Percentiles rank a stretch among this genome's conserved stretches.
Conservation (phyloP, 129 eudicot species). For the Centella asiatica region DNA sequence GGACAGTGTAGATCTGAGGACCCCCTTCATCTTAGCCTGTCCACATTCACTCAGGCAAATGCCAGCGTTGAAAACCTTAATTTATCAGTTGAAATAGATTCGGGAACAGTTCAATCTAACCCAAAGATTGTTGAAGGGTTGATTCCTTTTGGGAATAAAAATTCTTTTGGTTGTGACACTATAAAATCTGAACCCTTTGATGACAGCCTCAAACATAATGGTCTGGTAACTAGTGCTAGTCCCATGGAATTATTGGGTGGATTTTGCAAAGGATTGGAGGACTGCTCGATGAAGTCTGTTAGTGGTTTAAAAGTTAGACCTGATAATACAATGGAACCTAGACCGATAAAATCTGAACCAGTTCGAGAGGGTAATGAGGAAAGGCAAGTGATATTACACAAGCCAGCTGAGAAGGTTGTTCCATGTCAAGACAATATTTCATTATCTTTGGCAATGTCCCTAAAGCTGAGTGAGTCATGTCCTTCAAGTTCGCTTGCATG, state of each 20-base stretch:
- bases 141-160: not conserved
- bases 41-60: slow-evolving; percentile 13
- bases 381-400: not conserved
- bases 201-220: slow-evolving; percentile 17
- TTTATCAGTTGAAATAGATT: slow-evolving; percentile 5
- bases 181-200: slow-evolving; percentile 38
- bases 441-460: slow-evolving; percentile 15
- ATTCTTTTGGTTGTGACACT: slow-evolving; percentile 8
- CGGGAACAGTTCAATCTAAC: slow-evolving; percentile 6
- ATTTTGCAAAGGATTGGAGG: slow-evolving; percentile 14
- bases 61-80: not conserved
- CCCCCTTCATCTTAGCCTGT: slow-evolving; percentile 29
- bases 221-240: slow-evolving; percentile 6
- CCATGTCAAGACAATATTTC: slow-evolving; percentile 24
- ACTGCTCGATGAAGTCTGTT: slow-evolving; percentile 4
- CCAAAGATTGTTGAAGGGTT: slow-evolving; percentile 9
- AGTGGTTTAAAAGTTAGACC: slow-evolving; percentile 8
- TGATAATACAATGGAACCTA: slow-evolving; percentile 11
- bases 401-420: slow-evolving; percentile 14
- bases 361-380: slow-evolving; percentile 13
- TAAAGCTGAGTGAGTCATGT: slow-evolving; percentile 7
- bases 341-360: slow-evolving; percentile 30
- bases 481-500: slow-evolving; percentile 12
- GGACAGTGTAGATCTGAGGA: slow-evolving; percentile 16
- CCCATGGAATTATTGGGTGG: slow-evolving; percentile 3